These are phyloP conservation scores for Volvariella volvacea DNA, from an alignment of 1,284 basidiomycete species.

Conservation along the genomic window DNA sequence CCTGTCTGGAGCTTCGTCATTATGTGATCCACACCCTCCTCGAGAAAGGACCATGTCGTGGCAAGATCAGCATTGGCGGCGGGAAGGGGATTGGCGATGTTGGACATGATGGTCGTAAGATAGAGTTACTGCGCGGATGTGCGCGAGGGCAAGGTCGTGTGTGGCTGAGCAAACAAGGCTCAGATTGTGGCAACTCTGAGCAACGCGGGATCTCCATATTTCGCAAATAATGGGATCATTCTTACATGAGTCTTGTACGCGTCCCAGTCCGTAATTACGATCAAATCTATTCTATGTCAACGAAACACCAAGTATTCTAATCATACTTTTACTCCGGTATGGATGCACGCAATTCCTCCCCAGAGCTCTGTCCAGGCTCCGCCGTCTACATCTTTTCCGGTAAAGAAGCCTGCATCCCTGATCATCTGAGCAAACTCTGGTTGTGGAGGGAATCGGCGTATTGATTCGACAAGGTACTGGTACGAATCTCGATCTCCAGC, in stretches of 20 bases:
- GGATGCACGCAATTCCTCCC: slow-evolving; percentile 82
- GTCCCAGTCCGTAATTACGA: too few species aligned
- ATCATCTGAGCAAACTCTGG: slow-evolving; percentile 90
- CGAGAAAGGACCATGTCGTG: slow-evolving; percentile 86
- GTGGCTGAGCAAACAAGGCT: not conserved
- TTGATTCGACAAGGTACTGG: slow-evolving; percentile 97
- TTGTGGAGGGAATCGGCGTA: slow-evolving; percentile 91
- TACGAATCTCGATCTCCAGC: slow-evolving; percentile 94
- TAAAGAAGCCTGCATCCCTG: slow-evolving; percentile 77
- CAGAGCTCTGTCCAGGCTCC: slow-evolving; percentile 85
- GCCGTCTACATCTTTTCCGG: slow-evolving; percentile 75
- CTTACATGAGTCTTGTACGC: too few species aligned
- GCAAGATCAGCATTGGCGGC: slow-evolving; percentile 64
- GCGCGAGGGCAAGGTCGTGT: not conserved
- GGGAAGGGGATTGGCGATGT: slow-evolving; percentile 33
- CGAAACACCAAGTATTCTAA: slow-evolving; percentile 11
- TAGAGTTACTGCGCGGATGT: not conserved
- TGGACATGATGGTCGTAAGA: slow-evolving; percentile 1
- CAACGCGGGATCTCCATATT: too few species aligned
- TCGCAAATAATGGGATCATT: not conserved
- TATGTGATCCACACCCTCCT: slow-evolving; percentile 88
- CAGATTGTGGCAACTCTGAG: too few species aligned
- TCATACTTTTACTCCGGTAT: slow-evolving; percentile 79
- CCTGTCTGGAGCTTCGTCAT: slow-evolving; percentile 86
- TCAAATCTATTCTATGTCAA: slow-evolving; percentile 2